A percentile compares a stretch with the other conserved stretches of the same genome.
phyloP scores from a whole-genome alignment of 495 filamentous ascomycete species.

The Penicillium lagena region DNA sequence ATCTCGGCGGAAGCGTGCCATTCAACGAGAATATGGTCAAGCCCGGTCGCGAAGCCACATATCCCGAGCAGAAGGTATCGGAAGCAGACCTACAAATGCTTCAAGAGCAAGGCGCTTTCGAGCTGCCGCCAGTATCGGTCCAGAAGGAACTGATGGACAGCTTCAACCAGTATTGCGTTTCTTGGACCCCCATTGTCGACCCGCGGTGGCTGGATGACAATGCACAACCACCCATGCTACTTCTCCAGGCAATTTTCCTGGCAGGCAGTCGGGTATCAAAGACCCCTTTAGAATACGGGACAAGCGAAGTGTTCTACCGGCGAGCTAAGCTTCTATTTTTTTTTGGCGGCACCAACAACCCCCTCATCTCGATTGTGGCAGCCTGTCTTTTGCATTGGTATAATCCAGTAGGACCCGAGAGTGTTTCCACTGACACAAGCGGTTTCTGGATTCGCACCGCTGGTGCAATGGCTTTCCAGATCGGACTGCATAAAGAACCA shows the following conservation, averaged over 20 bases:
- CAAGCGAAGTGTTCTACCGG: slow-evolving; percentile 23
- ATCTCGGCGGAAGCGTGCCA: slow-evolving; percentile 21
- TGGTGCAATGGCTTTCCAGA: slow-evolving; percentile 26
- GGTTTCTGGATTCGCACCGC: slow-evolving; percentile 25
- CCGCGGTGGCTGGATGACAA: slow-evolving; percentile 19
- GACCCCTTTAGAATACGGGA: slow-evolving; percentile 21
- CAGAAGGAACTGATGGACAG: slow-evolving; percentile 19
- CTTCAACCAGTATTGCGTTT: slow-evolving; percentile 18
- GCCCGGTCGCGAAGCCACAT: slow-evolving; percentile 20
- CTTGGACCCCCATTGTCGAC: slow-evolving; percentile 23
- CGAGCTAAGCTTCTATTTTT: slow-evolving; percentile 23
- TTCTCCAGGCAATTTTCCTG: slow-evolving; percentile 19
- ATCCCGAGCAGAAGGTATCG: slow-evolving; percentile 19
- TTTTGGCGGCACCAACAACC: slow-evolving; percentile 19
- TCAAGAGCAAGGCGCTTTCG: slow-evolving; percentile 20
- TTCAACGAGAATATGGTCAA: slow-evolving; percentile 28
- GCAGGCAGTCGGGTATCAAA: slow-evolving; percentile 22
- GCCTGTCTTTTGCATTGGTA: slow-evolving; percentile 25
- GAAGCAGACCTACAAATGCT: slow-evolving; percentile 19
- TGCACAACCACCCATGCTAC: slow-evolving; percentile 19
- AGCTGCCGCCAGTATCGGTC: slow-evolving; percentile 17
- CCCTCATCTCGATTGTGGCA: slow-evolving; percentile 22
- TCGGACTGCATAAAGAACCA: slow-evolving; percentile 24
- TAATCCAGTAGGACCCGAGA: slow-evolving; percentile 22
- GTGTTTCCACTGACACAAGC: slow-evolving; percentile 24